Conservation (phyloP, 345 rosid species). For the Microcos paniculata region DNA sequence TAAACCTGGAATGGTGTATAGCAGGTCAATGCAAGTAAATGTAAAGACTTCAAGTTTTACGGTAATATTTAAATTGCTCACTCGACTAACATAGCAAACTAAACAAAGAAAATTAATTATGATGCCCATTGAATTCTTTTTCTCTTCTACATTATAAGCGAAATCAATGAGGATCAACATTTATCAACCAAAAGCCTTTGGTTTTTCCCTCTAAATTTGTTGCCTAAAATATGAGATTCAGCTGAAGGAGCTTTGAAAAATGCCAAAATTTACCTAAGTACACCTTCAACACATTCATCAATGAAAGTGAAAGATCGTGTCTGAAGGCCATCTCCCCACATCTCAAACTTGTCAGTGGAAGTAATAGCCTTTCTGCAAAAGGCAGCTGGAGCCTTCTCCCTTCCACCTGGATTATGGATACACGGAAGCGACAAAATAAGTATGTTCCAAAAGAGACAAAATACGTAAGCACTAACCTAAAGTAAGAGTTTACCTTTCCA, state of each 20-base stretch:
- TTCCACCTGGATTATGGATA: slow-evolving; percentile 61
- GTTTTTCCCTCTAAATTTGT: neutral
- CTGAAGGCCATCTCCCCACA: slow-evolving; percentile 99
- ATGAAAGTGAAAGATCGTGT: slow-evolving; percentile 98
- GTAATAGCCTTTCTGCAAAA: slow-evolving; percentile 94
- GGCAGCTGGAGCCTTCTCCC: slow-evolving; percentile 99
- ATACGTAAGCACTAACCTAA: neutral
- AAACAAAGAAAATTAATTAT: neutral
- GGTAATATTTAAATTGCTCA: neutral
- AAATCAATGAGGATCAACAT: neutral
- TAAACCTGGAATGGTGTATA: neutral
- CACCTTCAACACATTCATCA: slow-evolving; percentile 99
- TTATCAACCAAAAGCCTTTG: neutral
- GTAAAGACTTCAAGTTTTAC: neutral
- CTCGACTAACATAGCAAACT: neutral
- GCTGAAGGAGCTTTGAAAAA: neutral
- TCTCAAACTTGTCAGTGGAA: slow-evolving; percentile 84
- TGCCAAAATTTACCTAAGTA: slow-evolving; percentile 59
- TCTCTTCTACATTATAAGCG: neutral
- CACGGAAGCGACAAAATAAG: neutral
- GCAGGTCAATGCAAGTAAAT: neutral
- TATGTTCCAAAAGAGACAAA: slow-evolving; percentile 4
- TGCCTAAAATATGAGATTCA: neutral
- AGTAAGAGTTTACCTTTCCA: slow-evolving; percentile 76
- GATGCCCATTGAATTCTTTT: neutral